Evolutionary conservation across 352 stramenopile genomes (phyloP), one percentile per base, ranked within the genome.

Genomic region (Thraustochytrium striatum): DNA sequence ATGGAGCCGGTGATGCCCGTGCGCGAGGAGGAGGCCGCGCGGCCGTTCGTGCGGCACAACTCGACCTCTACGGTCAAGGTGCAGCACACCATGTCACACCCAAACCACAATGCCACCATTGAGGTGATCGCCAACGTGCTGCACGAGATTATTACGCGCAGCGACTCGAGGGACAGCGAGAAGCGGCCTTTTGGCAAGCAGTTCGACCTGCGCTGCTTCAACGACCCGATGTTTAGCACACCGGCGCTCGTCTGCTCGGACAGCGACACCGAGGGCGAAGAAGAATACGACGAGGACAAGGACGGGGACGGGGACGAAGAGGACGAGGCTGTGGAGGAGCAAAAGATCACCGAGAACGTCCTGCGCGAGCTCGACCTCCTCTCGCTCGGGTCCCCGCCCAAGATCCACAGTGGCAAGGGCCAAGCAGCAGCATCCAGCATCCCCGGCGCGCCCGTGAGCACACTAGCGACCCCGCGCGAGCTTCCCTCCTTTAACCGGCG

Each of bases 1-100:
- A n/a, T n/a, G n/a, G n/a, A n/a, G n/a, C n/a, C n/a, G n/a, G n/a
- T n/a, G n/a, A n/a, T n/a, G n/a, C n/a, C n/a, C n/a, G n/a, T n/a
- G n/a, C n/a, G n/a, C n/a, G n/a, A n/a, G n/a, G n/a, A n/a, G n/a
- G 35, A 7, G 16, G 25, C 33, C 9, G 8, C 35, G 30, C 28
- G 59, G 30, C 59, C 13, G 9, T 70, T 53, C 59, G 59, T 33
- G 16, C 39, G 65, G 36, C 30, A 39, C 65, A 75, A 75, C 11
- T 75, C 65, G 19, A 75, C 65, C 0, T 75, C 65, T 3, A 75
- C 65, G 21, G 65, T 75, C 50, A 75, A 75, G 32, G 44, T 75
- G 0, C 30, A 75, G 3, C 8, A 5, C 19, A 75, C 65, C 65
- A 75, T 75, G 65, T 30, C 65, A 5, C 44, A 75, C 44, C 65